Conservation (phyloP, 257 asterid genomes). For the Vinca minor region DNA sequence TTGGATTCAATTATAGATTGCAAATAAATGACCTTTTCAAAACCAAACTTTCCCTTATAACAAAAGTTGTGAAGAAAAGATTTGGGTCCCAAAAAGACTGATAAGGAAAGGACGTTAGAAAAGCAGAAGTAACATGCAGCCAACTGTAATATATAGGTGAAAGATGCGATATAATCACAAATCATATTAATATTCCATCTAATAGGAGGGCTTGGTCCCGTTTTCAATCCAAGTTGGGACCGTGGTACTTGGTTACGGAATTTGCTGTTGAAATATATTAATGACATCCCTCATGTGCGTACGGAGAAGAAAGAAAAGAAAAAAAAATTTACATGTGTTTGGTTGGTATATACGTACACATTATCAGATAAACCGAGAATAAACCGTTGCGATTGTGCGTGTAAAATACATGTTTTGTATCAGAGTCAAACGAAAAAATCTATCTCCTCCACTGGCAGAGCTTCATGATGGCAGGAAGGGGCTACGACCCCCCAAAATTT, state of each 20-base stretch:
- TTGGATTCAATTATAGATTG: neutral
- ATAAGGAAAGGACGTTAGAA: slow-evolving; percentile 4
- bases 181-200: neutral
- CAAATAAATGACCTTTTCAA: neutral
- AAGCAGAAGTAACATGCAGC: slow-evolving; percentile 21
- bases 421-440: no score
- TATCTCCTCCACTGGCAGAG: no score
- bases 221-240: neutral
- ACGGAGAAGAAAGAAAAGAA: neutral
- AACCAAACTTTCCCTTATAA: neutral
- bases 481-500: no score
- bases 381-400: no score
- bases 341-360: no score
- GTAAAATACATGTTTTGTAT: no score
- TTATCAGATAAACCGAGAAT: no score
- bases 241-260: slow-evolving; percentile 17
- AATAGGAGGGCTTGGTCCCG: neutral
- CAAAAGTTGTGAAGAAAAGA: neutral
- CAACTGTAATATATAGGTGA: slow-evolving; percentile 12
- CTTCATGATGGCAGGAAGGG: no score
- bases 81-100: slow-evolving; percentile 6
- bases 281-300: neutral
- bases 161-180: neutral
- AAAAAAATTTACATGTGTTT: no score
- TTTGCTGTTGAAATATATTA: neutral